Evolutionary conservation across 129 eudicot species (phyloP), one percentile per base, ranked within the genome.

Genomic region (Lonicera japonica): DNA sequence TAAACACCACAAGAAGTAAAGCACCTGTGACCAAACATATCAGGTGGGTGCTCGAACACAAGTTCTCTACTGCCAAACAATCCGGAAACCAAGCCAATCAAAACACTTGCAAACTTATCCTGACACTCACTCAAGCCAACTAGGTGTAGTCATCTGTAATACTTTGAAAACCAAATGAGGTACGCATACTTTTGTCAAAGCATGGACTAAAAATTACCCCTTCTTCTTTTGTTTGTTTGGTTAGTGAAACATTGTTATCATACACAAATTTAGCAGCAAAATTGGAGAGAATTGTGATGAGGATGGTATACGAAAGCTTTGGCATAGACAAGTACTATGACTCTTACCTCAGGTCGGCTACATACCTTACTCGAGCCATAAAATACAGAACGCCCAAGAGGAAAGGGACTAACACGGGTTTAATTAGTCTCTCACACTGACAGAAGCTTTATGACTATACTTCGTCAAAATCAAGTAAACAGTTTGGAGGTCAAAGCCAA

Each of bases 401-500:
- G 11, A 64, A 58, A 9, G 82, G 71, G 78, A 62, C 74, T 16
- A 73, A 68, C 46, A 11, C 63, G 8, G 79, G 75, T 19, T 53
- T 72, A n/a, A n/a, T n/a, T n/a, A 13, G 25, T 58, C 14, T 38
- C 74, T 57, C 85, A 79, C 58, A 79, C 80, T 0, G 85, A 79
- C 65, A 77, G 78, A 67, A 58, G 73, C 23, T 70, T 77, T 51
- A 58, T 82, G 47, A 66, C 83, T 48, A 74, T 82, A 66, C 83
- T 82, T 5, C 61, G 29, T 34, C 81, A 82, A 56, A 60, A 77
- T 71, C 78, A 82, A 58, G 78, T 78, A 25, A 65, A 68, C 18
- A 81, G 87, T 29, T 56, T 82, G 70, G 73, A 82, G 72, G 59
- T 82, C 39, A 71, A 56, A 64, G 64, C 81, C n/a, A 82, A 74